Base-by-base conservation (phyloP, 78 protist species). In the Acrasis kona region DNA sequence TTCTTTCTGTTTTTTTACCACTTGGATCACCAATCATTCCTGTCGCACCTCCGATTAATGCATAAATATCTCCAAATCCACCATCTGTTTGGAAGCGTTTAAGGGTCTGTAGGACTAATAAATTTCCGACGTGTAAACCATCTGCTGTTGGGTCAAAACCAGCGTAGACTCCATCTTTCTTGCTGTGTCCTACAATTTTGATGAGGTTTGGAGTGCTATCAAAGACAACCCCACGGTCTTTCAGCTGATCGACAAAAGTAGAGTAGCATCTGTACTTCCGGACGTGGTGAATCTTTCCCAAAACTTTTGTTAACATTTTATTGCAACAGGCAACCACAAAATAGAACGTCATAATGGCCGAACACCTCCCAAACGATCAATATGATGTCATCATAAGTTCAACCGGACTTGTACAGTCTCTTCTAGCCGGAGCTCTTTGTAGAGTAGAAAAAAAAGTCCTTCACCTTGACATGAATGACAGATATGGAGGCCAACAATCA, bases 81-180 rank as follows among this genome's bases (percentile, higher is more conserved):
- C 85, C 85, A 6, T 38, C 41, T 35, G 28, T 8, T 5, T 2
- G 66, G 50, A 76, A 86, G 40, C 78, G 91, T 37, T 65, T n/a
- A 41, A 92, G 73, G 1, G 80, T 83, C 84, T 84, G 74, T 29
- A 92, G 37, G 28, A 75, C 36, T 28, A 85, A 65, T 34, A 92
- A 81, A 65, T 84, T 84, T 35, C 96, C 96, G 38, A 89, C 74
- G 76, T 92, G 96, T 65, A 92, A 86, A 12, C 80, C 65, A 57
- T 74, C 78, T 7, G 96, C 96, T 0, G 96, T 92, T 27, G 96
- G 96, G 38, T 92, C 96, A 65, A 87, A 89, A n/a, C 96, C 93
- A 50, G n/a, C n/a, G n/a, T n/a, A n/a, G n/a, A n/a, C n/a, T n/a
- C n/a, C n/a, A n/a, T n/a, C n/a, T n/a, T n/a, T n/a, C n/a, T n/a